Evolutionary conservation across 1,284 basidiomycete genomes (phyloP).

Genomic region (Microbotryum lychnidis-dioicae): DNA sequence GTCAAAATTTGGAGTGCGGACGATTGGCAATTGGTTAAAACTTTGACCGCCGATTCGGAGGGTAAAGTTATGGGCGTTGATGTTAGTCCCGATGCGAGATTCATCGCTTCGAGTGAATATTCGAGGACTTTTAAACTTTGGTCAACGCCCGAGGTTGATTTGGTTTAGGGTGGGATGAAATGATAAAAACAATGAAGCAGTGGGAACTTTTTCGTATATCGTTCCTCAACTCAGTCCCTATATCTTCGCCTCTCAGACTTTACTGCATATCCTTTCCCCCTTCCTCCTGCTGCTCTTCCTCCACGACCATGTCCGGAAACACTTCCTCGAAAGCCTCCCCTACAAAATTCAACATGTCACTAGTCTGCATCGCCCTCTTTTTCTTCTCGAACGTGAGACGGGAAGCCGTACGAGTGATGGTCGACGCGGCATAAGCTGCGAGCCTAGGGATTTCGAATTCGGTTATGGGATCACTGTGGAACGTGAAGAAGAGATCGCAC

Average conservation of each 20-base stretch:
- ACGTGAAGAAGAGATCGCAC: too few species aligned
- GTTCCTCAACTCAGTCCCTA: neutral
- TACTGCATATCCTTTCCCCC: slow-evolving; percentile 1
- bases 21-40: slow-evolving; percentile 87
- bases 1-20: slow-evolving; percentile 97
- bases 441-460: slow-evolving; percentile 61
- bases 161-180: neutral
- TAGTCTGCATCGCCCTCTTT: slow-evolving; percentile 75
- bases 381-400: slow-evolving; percentile 63
- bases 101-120: slow-evolving; percentile 82
- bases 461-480: slow-evolving; percentile 41
- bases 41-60: slow-evolving; percentile 73
- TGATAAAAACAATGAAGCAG: neutral
- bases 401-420: slow-evolving; percentile 77
- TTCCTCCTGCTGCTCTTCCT: slow-evolving; percentile 6
- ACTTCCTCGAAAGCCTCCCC: slow-evolving; percentile 39
- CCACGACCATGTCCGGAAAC: slow-evolving; percentile 22
- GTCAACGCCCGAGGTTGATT: slow-evolving; percentile 39
- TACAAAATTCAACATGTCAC: slow-evolving; percentile 58
- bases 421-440: slow-evolving; percentile 77
- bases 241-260: neutral
- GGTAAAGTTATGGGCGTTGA: slow-evolving; percentile 99
- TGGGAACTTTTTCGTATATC: neutral
- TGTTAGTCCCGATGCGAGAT: slow-evolving; percentile 62
- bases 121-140: slow-evolving; percentile 90